phyloP scores from a whole-genome alignment of 1,284 basidiomycete species.

The Takashimella koratensis region DNA sequence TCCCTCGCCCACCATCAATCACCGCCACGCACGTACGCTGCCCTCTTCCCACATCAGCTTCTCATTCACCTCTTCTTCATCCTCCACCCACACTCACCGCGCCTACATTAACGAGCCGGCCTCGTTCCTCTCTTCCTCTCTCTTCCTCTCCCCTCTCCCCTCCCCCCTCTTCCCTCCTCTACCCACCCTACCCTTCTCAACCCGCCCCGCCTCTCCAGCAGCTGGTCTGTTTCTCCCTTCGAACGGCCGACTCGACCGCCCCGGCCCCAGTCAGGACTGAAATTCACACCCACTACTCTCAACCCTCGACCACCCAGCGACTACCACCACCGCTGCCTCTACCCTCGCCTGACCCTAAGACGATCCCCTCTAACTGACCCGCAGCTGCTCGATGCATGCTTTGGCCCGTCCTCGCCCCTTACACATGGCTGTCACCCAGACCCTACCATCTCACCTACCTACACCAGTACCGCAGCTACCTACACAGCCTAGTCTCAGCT shows the following conservation, averaged over 20 bases:
- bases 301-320: too few relatives aligned
- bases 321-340: too few relatives aligned
- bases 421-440: too few relatives aligned
- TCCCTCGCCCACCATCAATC: background rate
- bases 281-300: background rate
- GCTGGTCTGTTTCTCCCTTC: background rate
- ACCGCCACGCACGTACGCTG: background rate
- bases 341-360: too few relatives aligned
- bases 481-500: too few relatives aligned
- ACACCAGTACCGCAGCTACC: too few relatives aligned
- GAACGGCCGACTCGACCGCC: background rate
- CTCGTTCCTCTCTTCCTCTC: background rate
- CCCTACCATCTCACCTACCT: too few relatives aligned
- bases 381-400: too few relatives aligned
- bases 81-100: background rate
- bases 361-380: too few relatives aligned
- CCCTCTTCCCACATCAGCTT: too few relatives aligned
- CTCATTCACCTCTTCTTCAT: background rate
- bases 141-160: background rate
- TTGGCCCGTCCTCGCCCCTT: too few relatives aligned
- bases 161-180: background rate
- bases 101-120: background rate
- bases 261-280: background rate
- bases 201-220: background rate
- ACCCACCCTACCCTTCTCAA: too few relatives aligned